Evolutionary conservation across 331 rosid genomes (phyloP), one percentile per base, ranked within the genome.

Genomic region (Malus hybrid): DNA sequence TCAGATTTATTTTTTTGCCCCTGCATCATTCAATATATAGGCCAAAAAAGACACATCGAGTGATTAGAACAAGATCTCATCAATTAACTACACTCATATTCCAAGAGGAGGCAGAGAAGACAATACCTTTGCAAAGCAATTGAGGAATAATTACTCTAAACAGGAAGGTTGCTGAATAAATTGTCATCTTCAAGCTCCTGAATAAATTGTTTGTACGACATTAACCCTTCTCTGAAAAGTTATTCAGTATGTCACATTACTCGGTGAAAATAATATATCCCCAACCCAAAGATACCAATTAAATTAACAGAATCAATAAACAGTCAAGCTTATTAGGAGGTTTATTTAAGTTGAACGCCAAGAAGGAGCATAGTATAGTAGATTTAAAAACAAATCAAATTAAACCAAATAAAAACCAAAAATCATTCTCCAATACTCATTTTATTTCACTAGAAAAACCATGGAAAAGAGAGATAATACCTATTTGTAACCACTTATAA

Each of bases 121-220:
- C 3, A 28, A 28, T 28, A 28, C 29, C 29, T 28, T 3, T 28
- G 29, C 29, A 28, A 28, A 28, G 29, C 29, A 28, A 28, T 28
- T 28, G 29, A 28, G 29, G 29, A 28, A 28, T 28, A 28, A 28
- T 28, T 28, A 28, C 29, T 28, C 29, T 28, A 28, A 28, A 28
- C 29, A 28, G 3, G 29, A 24, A 24, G 24, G 24, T 24, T 24
- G 24, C 24, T 24, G 24, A 24, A 24, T 24, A 24, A 24, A 24
- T 24, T 77, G 83, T 95, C 99, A 85, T 95, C 99, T 87, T 95
- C 99, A 76, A 95, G 97, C 86, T 95, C 99, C 86, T 92, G 99
- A 81, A 95, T 2, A 28, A 56, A 93, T 84, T 36, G 82, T 32
- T 1, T 32, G 33, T 6, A 32, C 5, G 6, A 32, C 33, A 32